phyloP scores from a whole-genome alignment of 2,329 filamentous ascomycete species.

The Fusarium palustre region DNA sequence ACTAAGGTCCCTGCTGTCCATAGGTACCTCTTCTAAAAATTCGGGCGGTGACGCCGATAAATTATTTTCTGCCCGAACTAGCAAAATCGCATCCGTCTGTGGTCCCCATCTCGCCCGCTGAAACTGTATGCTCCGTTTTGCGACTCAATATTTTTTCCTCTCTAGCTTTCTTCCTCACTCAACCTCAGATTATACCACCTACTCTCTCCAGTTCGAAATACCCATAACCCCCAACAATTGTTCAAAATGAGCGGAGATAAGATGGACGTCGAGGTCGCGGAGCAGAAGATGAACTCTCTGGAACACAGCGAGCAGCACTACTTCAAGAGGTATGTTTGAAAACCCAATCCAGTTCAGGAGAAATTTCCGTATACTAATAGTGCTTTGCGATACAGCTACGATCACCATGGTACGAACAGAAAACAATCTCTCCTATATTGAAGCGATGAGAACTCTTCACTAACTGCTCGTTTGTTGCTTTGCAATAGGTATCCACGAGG shows the following conservation, averaged over 20 bases:
- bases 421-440: conserved; percentile 47
- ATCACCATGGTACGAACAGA: conserved; percentile 83
- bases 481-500: conserved; percentile 87
- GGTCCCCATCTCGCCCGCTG: conserved; percentile 29
- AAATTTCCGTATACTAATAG: conserved; percentile 52
- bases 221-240: conserved; percentile 6
- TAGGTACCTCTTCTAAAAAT: conserved; percentile 23
- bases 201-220: conserved; percentile 2
- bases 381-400: conserved; percentile 74
- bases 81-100: conserved; percentile 44
- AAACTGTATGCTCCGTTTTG: conserved; percentile 31
- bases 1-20: conserved; percentile 12
- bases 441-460: conserved; percentile 14
- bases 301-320: conserved; percentile 98
- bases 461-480: conserved; percentile 49
- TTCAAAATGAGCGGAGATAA: conserved; percentile 61
- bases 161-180: conserved; percentile 10
- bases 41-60: conserved; percentile 49
- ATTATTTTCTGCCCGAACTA: conserved; percentile 49
- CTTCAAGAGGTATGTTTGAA: conserved; percentile 84
- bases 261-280: conserved; percentile 70
- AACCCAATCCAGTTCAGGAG: not conserved
- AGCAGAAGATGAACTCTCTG: conserved; percentile 76
- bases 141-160: conserved; percentile 29
- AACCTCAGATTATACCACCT: conserved; percentile 1